Base-by-base conservation (phyloP, 2,329 filamentous ascomycete species). In the Apiospora aurea region DNA sequence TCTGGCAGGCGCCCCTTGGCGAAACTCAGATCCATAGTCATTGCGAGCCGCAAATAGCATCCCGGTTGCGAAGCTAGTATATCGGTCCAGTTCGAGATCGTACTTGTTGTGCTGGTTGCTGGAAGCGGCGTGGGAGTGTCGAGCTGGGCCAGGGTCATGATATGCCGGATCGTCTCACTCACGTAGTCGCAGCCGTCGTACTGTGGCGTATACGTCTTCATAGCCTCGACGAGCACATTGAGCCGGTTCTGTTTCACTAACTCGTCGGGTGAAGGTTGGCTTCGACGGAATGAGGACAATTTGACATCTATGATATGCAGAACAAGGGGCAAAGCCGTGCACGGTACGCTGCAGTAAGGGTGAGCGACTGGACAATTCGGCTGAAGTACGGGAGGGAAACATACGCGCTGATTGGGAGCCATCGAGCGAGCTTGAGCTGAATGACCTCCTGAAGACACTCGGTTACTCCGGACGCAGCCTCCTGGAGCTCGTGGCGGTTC, bases 321-420 rank as follows among this genome's bases (percentile, higher is more conserved):
- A 4, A 82, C 78, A 16, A 83, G 75, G 16, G 82, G 82, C 8
- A 83, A 72, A 26, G 82, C 80, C 1, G 80, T 82, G 73, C 80
- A 82, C 29, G 81, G 77, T 41, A 83, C 79, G 16, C 80, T 80
- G 44, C 0, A 69, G 38, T 13, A 6, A 3, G 26, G 64, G 51
- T 68, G 43, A 57, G 70, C 57, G 24, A 21, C 18, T n/a, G 18
- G 73, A 64, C n/a, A 44, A 41, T 4, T 44, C 69, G 69, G 61
- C 34, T 66, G 46, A 8, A 0, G 21, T 6, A 16, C 46, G 38
- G 11, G 46, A 11, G 29, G 7, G 21, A 11, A 6, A 81, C 83
- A 75, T 76, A 85, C 83, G 85, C 84, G 73, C 83, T 86, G 16
- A 87, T 83, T 4, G 86, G 86, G 0, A 87, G 77, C 79, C 82